Evolutionary conservation across 768 basidiomycete species (phyloP).

Genomic region (Russula sp.): DNA sequence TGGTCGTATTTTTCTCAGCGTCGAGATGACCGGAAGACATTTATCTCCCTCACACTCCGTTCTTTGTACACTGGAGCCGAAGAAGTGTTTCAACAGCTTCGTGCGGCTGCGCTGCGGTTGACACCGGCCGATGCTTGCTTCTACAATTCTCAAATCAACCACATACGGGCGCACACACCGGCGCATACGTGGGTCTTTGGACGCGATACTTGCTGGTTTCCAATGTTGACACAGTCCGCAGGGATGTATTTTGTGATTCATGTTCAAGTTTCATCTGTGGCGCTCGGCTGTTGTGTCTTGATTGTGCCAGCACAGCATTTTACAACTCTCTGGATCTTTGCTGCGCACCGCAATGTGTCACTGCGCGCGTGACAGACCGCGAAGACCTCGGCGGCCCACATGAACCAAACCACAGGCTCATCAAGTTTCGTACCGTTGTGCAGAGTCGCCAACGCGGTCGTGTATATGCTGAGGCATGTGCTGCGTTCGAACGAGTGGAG

Average conservation of each 20-base stretch:
- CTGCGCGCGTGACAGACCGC: too few species aligned
- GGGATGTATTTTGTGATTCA: constrained; percentile 26
- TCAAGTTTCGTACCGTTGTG: too few species aligned
- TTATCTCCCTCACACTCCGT: constrained; percentile 28
- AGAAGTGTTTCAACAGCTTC: constrained; percentile 24
- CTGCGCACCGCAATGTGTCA: too few species aligned
- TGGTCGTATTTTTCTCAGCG: constrained; percentile 32
- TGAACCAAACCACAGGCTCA: too few species aligned
- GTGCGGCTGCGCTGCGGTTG: constrained; percentile 19
- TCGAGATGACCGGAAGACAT: constrained; percentile 25
- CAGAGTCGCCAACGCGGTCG: too few species aligned
- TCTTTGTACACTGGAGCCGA: constrained; percentile 21
- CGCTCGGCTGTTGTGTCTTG: too few species aligned
- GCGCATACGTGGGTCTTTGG: constrained; percentile 22
- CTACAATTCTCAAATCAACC: constrained; percentile 24
- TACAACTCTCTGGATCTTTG: too few species aligned
- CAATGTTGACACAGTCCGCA: neutral
- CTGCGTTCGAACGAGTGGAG: too few species aligned
- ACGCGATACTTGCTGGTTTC: neutral
- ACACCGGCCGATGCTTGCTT: constrained; percentile 28
- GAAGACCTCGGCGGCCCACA: too few species aligned
- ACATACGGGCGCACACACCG: constrained; percentile 22
- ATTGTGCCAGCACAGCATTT: too few species aligned
- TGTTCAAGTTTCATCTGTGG: constrained; percentile 12
- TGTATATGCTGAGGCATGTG: too few species aligned